These are phyloP conservation scores for Syzygium grande DNA, from an alignment of 345 rosid species.

Conservation along the genomic window DNA sequence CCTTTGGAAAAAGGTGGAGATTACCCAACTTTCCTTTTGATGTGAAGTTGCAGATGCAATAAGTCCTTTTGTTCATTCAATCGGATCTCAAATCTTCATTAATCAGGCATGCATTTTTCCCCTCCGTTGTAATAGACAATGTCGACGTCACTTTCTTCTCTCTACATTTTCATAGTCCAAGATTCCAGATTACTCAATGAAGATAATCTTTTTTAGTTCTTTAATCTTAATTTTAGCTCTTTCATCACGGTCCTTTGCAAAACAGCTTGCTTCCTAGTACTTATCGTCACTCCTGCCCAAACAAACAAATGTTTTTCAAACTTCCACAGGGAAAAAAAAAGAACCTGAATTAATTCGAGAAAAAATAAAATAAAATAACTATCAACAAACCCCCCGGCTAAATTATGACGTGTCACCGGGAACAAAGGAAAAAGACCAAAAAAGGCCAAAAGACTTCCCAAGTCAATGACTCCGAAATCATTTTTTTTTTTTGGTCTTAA, in stretches of 20 bases:
- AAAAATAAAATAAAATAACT: not conserved
- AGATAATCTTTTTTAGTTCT: not conserved
- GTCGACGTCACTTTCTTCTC: not conserved
- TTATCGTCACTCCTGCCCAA: not conserved
- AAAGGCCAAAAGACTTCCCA: not conserved
- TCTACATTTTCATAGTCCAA: not conserved
- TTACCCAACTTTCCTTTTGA: not conserved
- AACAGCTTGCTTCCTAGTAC: not conserved
- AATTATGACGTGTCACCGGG: not conserved
- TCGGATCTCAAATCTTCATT: not conserved
- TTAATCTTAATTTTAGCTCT: not conserved
- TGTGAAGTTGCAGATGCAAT: not conserved
- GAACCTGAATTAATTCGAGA: not conserved
- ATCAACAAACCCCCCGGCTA: not conserved
- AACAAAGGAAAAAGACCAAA: not conserved
- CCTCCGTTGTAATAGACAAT: not conserved
- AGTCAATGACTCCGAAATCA: not conserved
- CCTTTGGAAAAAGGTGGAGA: not conserved
- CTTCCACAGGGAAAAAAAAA: not conserved
- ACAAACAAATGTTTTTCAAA: not conserved
- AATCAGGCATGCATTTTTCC: not conserved
- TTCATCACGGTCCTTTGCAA: not conserved
- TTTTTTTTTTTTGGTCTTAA: not conserved
- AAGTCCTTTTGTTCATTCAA: not conserved
- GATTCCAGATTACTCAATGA: not conserved